These are phyloP conservation scores for Mycena olivaceomarginata DNA, from an alignment of 768 basidiomycete species.

Conservation along the genomic window DNA sequence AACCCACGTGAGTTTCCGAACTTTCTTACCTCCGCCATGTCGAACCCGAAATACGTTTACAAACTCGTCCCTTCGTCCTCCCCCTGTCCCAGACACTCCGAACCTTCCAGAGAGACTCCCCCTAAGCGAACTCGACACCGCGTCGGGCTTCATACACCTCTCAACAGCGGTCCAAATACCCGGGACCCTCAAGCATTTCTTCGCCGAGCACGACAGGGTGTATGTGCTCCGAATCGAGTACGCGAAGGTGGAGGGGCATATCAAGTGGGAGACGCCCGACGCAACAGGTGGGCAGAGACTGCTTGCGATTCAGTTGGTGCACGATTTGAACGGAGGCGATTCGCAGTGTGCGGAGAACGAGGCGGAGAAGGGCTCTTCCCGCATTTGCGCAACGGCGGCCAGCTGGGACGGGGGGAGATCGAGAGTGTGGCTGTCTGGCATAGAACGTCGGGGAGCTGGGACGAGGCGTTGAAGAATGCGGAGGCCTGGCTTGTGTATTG, in stretches of 20 bases:
- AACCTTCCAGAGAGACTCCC: constrained; percentile 69
- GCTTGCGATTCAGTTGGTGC: not conserved
- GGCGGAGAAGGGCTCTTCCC: constrained; percentile 71
- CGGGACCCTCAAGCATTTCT: constrained; percentile 69
- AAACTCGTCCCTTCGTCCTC: constrained; percentile 71
- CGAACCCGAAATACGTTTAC: constrained; percentile 73
- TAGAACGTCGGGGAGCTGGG: constrained; percentile 56
- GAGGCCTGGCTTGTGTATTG: constrained; percentile 59
- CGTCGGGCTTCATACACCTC: constrained; percentile 73
- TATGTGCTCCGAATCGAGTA: constrained; percentile 69
- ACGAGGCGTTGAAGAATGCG: constrained; percentile 43
- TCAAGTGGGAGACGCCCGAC: constrained; percentile 71
- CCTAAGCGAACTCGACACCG: constrained; percentile 67
- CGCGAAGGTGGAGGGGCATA: constrained; percentile 57
- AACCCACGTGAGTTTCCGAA: not conserved
- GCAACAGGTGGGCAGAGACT: constrained; percentile 47
- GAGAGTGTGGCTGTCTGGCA: constrained; percentile 60
- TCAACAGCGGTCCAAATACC: constrained; percentile 72
- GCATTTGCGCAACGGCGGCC: constrained; percentile 70
- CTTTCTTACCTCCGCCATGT: constrained; percentile 36
- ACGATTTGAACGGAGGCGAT: not conserved
- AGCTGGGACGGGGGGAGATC: constrained; percentile 65
- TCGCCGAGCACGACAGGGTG: constrained; percentile 59
- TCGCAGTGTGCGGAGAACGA: constrained; percentile 62
- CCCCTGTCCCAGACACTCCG: constrained; percentile 54